phyloP scores from a whole-genome alignment of 2,329 filamentous ascomycete species.

The Penicillium sp. region DNA sequence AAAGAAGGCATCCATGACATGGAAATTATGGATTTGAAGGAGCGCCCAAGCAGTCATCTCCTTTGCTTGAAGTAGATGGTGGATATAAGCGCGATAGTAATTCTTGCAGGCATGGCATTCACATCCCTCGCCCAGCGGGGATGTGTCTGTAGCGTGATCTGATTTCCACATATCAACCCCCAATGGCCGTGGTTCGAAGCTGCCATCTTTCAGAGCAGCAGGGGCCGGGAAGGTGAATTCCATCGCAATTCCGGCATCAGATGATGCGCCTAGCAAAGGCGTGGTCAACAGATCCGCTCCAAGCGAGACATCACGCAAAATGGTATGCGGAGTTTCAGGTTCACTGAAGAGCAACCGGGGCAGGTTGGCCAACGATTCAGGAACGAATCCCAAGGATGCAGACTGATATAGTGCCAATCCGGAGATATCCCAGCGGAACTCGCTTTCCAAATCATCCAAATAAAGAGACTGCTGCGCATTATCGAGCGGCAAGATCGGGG shows the following conservation, averaged over 20 bases:
- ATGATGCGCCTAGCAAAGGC: constrained; percentile 70
- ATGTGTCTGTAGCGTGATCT: constrained; percentile 59
- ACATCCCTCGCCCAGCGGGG: constrained; percentile 64
- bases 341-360: constrained; percentile 73
- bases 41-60: constrained; percentile 97
- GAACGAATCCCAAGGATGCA: constrained; percentile 66
- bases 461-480: constrained; percentile 77
- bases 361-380: constrained; percentile 58
- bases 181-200: constrained; percentile 48
- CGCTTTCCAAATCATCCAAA: constrained; percentile 68
- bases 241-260: constrained; percentile 82
- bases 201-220: constrained; percentile 9
- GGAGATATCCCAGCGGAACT: constrained; percentile 57
- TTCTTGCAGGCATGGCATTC: constrained; percentile 77
- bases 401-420: constrained; percentile 78
- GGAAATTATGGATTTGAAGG: constrained; percentile 88
- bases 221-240: constrained; percentile 69
- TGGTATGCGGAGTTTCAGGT: constrained; percentile 68
- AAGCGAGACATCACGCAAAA: constrained; percentile 71
- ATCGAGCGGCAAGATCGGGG: constrained; percentile 70
- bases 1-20: constrained; percentile 72
- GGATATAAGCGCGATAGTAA: constrained; percentile 83
- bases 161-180: constrained; percentile 76
- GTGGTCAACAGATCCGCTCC: constrained; percentile 79
- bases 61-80: constrained; percentile 82